A percentile compares a stretch with the other conserved stretches of the same genome.
Conservation (phyloP, 139 green algal species). For the Closterium sp. region DNA sequence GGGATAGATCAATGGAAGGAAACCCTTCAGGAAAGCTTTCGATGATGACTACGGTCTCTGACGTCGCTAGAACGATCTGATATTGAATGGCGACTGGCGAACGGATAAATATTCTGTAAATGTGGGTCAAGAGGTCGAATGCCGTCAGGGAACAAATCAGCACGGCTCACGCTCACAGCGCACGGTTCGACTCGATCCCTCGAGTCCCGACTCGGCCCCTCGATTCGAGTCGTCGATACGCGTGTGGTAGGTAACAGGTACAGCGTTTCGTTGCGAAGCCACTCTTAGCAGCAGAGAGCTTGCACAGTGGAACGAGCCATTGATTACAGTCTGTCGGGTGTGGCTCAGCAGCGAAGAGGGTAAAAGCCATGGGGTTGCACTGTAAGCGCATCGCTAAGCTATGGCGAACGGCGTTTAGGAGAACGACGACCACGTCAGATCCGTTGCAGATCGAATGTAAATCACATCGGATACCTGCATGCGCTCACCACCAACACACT, state of each 20-base stretch:
- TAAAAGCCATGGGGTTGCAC: neutral
- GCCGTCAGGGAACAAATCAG: neutral
- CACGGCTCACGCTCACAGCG: neutral
- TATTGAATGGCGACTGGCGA: too few species aligned
- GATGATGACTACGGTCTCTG: too few species aligned
- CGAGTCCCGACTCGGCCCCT: neutral
- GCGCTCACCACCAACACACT: neutral
- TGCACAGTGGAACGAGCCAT: neutral
- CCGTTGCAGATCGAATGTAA: neutral
- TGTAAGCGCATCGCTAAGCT: neutral
- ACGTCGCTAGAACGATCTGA: too few species aligned
- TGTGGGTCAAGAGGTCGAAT: neutral
- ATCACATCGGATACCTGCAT: neutral
- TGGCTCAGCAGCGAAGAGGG: neutral
- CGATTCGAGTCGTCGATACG: too few species aligned
- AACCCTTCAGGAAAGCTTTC: too few species aligned
- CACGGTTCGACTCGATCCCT: neutral
- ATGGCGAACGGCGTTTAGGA: neutral
- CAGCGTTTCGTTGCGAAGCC: too few species aligned
- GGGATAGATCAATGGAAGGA: too few species aligned
- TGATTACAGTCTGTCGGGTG: neutral
- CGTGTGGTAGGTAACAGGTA: neutral
- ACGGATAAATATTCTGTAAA: too few species aligned
- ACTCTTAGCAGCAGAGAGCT: too few species aligned
- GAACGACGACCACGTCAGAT: neutral